Evolutionary conservation across 2,329 filamentous ascomycete genomes (phyloP).

Genomic region (Ceratocystis variospora): DNA sequence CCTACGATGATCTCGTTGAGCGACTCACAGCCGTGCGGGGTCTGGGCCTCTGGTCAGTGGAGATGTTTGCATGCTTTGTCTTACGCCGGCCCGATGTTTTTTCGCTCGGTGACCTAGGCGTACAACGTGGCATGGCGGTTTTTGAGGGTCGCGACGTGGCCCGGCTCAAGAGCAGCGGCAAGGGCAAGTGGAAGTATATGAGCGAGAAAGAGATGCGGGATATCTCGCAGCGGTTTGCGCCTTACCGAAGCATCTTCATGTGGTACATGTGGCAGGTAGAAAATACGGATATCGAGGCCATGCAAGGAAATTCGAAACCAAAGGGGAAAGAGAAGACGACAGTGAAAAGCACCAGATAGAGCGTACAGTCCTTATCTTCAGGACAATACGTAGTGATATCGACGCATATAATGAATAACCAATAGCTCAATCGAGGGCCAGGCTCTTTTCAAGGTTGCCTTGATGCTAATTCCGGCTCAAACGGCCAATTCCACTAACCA

Average conservation of each 20-base stretch:
- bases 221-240: slow-evolving; percentile 63
- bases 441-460: no score
- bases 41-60: slow-evolving; percentile 78
- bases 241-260: slow-evolving; percentile 89
- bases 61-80: slow-evolving; percentile 97
- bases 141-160: slow-evolving; percentile 70
- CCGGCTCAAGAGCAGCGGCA: slow-evolving; percentile 60
- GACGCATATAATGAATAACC: no score
- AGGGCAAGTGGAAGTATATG: slow-evolving; percentile 97
- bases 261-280: slow-evolving; percentile 95
- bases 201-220: slow-evolving; percentile 82
- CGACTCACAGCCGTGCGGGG: slow-evolving; percentile 75
- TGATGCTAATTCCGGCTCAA: no score
- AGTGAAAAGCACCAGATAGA: slow-evolving; percentile 16
- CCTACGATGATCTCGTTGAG: slow-evolving; percentile 75
- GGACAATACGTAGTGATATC: no score
- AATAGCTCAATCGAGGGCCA: no score
- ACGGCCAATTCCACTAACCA: no score
- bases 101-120: slow-evolving; percentile 77
- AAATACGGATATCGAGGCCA: slow-evolving; percentile 56
- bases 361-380: no score
- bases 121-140: slow-evolving; percentile 87
- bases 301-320: slow-evolving; percentile 29
- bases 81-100: slow-evolving; percentile 92
- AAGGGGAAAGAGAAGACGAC: slow-evolving; percentile 4